Evolutionary conservation across 352 stramenopile genomes (phyloP), one percentile per base, ranked within the genome.

Genomic region (Phytophthora colocasiae): DNA sequence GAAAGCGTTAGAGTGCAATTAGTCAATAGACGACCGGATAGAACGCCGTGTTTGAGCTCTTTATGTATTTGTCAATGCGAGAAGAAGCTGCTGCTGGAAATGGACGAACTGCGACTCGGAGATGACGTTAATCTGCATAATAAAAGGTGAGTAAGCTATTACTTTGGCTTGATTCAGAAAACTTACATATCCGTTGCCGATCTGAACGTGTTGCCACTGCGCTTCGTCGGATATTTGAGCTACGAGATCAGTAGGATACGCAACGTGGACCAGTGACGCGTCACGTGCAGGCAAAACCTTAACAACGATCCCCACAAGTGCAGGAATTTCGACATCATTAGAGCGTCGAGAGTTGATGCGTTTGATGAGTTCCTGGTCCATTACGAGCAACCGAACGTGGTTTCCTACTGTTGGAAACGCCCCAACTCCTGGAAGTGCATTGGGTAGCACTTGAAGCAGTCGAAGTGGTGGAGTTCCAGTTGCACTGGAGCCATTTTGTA

Each of bases 101-200:
- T 15, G 11, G 32, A 38, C 12, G 17, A 72, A 71, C 15, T 22
- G 44, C 22, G 52, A 44, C 39, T 71, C 55, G 1, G 60, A 75
- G 34, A 75, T 71, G 12, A 71, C 55, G 27, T 54, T 69, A 6
- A 74, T 40, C 59, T 77, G 36, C 29, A 66, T 22, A 53, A 19
- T 48, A 11, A 46, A 15, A 22, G 22, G n/a, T 66, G 24, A 66
- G 34, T 9, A 63, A 45, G n/a, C 6, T 4, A 26, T 36, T 34
- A 8, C 2, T 22, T 22, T 22, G n/a, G 22, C 22, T 31, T 9
- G 27, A 43, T 6, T 49, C 29, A 46, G n/a, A n/a, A 39, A 19
- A 77, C 76, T 41, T 44, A 89, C 80, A 38, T 84, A 89, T 63
- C 78, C 80, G 27, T 89, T 83, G 58, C 80, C 58, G 26, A 89